Base-by-base conservation (phyloP, 2,329 filamentous ascomycete species). In the Colletotrichum magnum region DNA sequence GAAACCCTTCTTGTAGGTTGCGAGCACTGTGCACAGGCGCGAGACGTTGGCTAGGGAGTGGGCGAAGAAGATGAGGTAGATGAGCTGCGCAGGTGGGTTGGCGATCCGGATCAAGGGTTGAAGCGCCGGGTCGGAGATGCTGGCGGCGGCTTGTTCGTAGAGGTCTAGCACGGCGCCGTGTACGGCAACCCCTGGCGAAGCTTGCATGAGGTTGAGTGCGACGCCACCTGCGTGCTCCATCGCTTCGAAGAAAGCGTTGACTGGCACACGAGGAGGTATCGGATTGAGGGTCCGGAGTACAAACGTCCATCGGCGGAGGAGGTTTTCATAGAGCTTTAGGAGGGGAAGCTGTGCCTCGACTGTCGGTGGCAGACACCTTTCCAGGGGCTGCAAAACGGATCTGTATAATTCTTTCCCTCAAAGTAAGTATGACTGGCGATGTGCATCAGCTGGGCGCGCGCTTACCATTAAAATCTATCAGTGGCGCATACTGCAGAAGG, bases 1-100 rank as follows among this genome's bases (percentile, higher is more conserved):
- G 74, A 95, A 94, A 0, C 91, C 89, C 26, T 85, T 85, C 78
- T 96, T 96, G 82, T 94, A 95, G 51, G 80, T 82, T 2, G 92
- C 90, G 32, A 97, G 84, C 28, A 94, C 85, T 57, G 86, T 85
- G 76, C 90, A 94, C 41, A 94, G 86, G 6, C 91, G 89, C 6
- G 93, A 93, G 4, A 93, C 82, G 16, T 88, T 88, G 18, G 86
- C 86, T 15, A 90, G 83, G 2, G 89, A 92, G 21, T 85, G 81
- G 67, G 85, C 87, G 77, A 96, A 94, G 71, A 90, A 84, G 47
- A 96, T 83, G 10, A 86, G 86, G 79, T 96, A 96, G 24, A 95
- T 84, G 10, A 94, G 85, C 4, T 87, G 82, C 2, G 90, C 85
- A 0, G 91, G 86, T 0, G 93, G 94, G 21, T 94, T 87, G 64